Base-by-base conservation (phyloP, 2,329 filamentous ascomycete genomes). In the Sporothrix euskadiensis region DNA sequence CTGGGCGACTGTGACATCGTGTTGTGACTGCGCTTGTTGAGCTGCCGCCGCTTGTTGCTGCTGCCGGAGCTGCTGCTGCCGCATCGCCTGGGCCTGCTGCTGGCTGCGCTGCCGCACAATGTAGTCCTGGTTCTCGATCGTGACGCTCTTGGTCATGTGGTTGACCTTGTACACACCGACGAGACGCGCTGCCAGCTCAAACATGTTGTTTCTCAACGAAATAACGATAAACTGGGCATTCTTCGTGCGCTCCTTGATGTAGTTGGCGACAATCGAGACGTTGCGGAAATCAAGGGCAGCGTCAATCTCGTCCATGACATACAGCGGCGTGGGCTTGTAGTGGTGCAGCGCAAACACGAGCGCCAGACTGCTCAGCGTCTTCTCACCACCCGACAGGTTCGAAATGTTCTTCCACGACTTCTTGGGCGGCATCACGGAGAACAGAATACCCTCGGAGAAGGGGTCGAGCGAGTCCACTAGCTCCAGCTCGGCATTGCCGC, bases 381-480 rank as follows among this genome's bases (percentile, higher is more conserved):
- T 99, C 84, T 99, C 96, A 76, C 96, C 96, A 85, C 96, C 96
- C 44, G 92, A 95, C 78, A 99, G 81, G 81, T 99, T 98, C 80
- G 92, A 91, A 80, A 99, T 99, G 81, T 98, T 99, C 88, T 98
- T 99, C 97, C 97, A 99, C 80, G 92, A 96, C 88, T 99, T 99
- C 89, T 99, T 99, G 14, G 96, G 96, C 69, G 96, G 97, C 96
- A 99, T 99, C 77, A 99, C 97, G 73, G 91, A 95, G 85, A 99
- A 99, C 66, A 98, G 82, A 75, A 99, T 98, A 35, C 96, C 96
- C 82, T 99, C 96, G 7, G 92, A 94, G 85, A 99, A 99, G 0
- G 96, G 96, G 81, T 99, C 97, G 2, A 99, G 85, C 22, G 92
- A 95, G 84, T 99, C 96, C 56, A 99, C 96, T 32, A 99, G 90